Conservation (phyloP, 345 rosid genomes). For the Jatropha curcas region DNA sequence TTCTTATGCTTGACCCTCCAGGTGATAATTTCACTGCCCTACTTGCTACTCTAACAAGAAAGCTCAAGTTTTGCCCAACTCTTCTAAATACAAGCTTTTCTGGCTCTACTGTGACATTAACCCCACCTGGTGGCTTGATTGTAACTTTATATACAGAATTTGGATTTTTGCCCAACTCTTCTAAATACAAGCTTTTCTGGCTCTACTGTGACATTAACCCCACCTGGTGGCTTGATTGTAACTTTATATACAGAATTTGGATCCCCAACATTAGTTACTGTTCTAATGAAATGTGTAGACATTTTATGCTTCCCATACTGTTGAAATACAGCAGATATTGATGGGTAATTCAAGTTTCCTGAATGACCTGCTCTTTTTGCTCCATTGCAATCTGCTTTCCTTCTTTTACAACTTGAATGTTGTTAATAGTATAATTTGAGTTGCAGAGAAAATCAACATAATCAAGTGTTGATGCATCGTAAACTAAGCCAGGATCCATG, state of each 20-base stretch:
- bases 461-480: slow-evolving; percentile 27
- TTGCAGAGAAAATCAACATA: slow-evolving; percentile 36
- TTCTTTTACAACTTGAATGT: slow-evolving; percentile 27
- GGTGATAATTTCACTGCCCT: slow-evolving; percentile 24
- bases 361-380: slow-evolving; percentile 37
- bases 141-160: slow-evolving; percentile 27
- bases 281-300: slow-evolving; percentile 36
- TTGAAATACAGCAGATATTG: slow-evolving; percentile 30
- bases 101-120: slow-evolving; percentile 18
- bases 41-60: slow-evolving; percentile 27
- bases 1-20: slow-evolving; percentile 25
- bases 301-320: slow-evolving; percentile 32
- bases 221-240: slow-evolving; percentile 18
- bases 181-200: slow-evolving; percentile 37
- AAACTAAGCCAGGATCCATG: slow-evolving; percentile 31
- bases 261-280: slow-evolving; percentile 36
- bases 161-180: slow-evolving; percentile 29
- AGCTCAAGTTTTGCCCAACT: slow-evolving; percentile 32
- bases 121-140: slow-evolving; percentile 16
- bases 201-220: slow-evolving; percentile 1
- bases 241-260: slow-evolving; percentile 26
- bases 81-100: slow-evolving; percentile 37
- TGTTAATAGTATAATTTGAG: slow-evolving; percentile 26
- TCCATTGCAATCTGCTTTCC: slow-evolving; percentile 32
- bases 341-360: slow-evolving; percentile 38